Percentiles rank a stretch among this genome's conserved stretches.
phyloP scores from a whole-genome alignment of 371 early-diverging fungal genomes.

The Coemansia sp. region DNA sequence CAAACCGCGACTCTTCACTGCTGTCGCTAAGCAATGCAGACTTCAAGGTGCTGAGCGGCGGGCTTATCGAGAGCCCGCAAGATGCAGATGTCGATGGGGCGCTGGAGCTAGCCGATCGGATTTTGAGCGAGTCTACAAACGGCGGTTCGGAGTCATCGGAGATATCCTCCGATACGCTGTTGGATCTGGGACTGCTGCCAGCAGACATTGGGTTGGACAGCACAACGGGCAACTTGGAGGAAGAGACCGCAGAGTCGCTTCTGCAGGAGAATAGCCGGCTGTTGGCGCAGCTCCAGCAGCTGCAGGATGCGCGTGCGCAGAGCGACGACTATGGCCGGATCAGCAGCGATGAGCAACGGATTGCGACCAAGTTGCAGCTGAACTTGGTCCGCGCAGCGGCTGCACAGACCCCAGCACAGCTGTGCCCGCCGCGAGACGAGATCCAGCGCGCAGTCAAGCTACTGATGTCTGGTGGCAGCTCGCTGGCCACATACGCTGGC shows the following conservation, averaged over 20 bases:
- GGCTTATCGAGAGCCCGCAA: neutral
- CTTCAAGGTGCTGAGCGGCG: neutral
- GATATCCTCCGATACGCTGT: slow-evolving; percentile 6
- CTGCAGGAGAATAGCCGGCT: slow-evolving; percentile 19
- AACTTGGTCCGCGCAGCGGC: slow-evolving; percentile 22
- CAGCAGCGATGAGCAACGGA: slow-evolving; percentile 18
- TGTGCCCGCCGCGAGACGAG: slow-evolving; percentile 30
- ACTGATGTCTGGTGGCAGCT: slow-evolving; percentile 17
- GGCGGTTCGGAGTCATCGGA: neutral
- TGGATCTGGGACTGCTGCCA: slow-evolving; percentile 17
- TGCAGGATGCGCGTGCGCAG: slow-evolving; percentile 37
- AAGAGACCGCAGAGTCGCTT: slow-evolving; percentile 30
- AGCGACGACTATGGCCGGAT: slow-evolving; percentile 21
- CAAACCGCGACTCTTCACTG: slow-evolving; percentile 26
- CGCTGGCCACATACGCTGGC: slow-evolving; percentile 23
- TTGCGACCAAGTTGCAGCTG: slow-evolving; percentile 26
- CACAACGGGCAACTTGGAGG: neutral
- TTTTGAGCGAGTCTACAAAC: neutral
- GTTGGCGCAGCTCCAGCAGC: slow-evolving; percentile 18
- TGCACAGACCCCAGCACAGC: slow-evolving; percentile 18
- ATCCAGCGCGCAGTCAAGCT: slow-evolving; percentile 28
- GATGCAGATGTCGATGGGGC: slow-evolving; percentile 12
- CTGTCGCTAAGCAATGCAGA: slow-evolving; percentile 12
- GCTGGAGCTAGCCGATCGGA: slow-evolving; percentile 11
- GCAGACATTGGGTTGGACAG: slow-evolving; percentile 17